These are phyloP conservation scores for Lojkania enalia DNA, from an alignment of 2,329 filamentous ascomycete species.

Conservation along the genomic window DNA sequence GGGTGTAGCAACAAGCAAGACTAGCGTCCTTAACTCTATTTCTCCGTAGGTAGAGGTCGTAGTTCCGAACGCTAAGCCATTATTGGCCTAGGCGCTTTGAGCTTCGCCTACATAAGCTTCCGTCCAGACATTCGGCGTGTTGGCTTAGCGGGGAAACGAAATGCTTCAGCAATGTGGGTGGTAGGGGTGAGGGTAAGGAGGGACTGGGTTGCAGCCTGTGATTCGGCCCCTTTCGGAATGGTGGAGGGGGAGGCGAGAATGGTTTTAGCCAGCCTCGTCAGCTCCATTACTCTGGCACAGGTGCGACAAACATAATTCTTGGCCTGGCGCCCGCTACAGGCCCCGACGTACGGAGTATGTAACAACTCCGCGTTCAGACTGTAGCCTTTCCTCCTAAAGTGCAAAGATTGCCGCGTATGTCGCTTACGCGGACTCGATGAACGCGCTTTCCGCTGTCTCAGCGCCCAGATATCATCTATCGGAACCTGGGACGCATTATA, in stretches of 20 bases:
- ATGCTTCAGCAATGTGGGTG: slow-evolving; percentile 23
- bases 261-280: slow-evolving; percentile 19
- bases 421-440: slow-evolving; percentile 24
- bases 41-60: slow-evolving; percentile 29
- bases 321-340: slow-evolving; percentile 14
- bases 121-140: slow-evolving; percentile 33
- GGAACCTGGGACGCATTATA: slow-evolving; percentile 3
- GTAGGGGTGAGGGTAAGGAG: slow-evolving; percentile 14
- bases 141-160: slow-evolving; percentile 22
- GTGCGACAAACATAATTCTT: slow-evolving; percentile 35
- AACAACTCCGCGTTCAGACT: slow-evolving; percentile 12
- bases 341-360: slow-evolving; percentile 7
- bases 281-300: slow-evolving; percentile 28
- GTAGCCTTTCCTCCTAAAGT: slow-evolving; percentile 22
- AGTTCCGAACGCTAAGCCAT: slow-evolving; percentile 17
- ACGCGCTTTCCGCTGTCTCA: slow-evolving; percentile 23
- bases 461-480: slow-evolving; percentile 6
- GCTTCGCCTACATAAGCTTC: slow-evolving; percentile 37
- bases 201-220: slow-evolving; percentile 23
- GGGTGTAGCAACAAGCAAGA: slow-evolving; percentile 17
- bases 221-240: slow-evolving; percentile 6
- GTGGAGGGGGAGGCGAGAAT: slow-evolving; percentile 22
- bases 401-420: slow-evolving; percentile 16
- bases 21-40: slow-evolving; percentile 22
- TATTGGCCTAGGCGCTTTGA: slow-evolving; percentile 26